A percentile compares a stretch with the other conserved stretches of the same genome.
Conservation (phyloP, 108 stramenopile genomes). For the Seminavis robusta region DNA sequence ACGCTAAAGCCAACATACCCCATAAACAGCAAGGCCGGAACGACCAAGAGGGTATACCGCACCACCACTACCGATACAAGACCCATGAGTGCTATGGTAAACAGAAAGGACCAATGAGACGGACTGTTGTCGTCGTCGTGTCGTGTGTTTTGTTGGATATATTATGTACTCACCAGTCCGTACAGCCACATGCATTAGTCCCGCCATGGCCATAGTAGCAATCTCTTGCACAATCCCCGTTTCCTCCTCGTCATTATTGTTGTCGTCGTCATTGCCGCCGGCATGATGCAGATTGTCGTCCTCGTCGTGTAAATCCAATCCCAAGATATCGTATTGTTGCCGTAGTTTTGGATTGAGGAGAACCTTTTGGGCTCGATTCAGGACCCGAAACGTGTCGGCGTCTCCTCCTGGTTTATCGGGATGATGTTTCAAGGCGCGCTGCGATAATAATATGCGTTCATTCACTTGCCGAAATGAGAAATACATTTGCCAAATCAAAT, state of each 20-base stretch:
- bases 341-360: conserved; percentile 62
- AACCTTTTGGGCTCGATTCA: conserved; percentile 78
- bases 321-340: conserved; percentile 80
- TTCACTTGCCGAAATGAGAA: too few species aligned
- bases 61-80: conserved; percentile 45
- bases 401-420: conserved; percentile 75
- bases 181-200: conserved; percentile 64
- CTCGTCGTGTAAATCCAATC: conserved; percentile 82
- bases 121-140: too few species aligned
- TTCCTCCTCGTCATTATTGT: too few species aligned
- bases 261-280: too few species aligned
- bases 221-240: conserved; percentile 72
- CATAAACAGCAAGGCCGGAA: conserved; percentile 50
- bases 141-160: too few species aligned
- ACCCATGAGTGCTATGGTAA: conserved; percentile 56
- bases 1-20: conserved; percentile 53
- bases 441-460: too few species aligned
- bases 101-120: too few species aligned
- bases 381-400: conserved; percentile 69
- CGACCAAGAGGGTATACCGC: conserved; percentile 51
- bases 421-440: conserved; percentile 63
- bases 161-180: conserved; percentile 55
- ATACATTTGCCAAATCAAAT: too few species aligned
- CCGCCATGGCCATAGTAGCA: conserved; percentile 58
- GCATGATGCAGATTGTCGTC: background rate